Evolutionary conservation across 1,284 basidiomycete species (phyloP), one percentile per base, ranked within the genome.

Genomic region (Boletellus sp.): DNA sequence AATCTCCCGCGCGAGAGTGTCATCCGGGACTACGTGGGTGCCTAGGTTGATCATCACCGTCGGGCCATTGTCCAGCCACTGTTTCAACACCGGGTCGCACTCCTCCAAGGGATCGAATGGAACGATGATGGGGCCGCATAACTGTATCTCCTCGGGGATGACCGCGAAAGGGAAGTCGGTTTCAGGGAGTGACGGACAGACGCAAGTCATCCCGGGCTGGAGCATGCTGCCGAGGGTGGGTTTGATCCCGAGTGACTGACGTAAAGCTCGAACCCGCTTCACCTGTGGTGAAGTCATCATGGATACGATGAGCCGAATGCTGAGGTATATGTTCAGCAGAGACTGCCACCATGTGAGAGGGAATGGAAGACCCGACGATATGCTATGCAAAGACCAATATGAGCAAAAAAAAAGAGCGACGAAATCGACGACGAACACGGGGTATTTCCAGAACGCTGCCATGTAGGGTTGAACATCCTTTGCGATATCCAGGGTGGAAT

Each of bases 291-390:
- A 26, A 6, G 37, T n/a, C 37, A 13, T 24, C 6, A 50, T 4
- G 12, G 1, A 6, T 10, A 41, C 5, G 16, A 35, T 15, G 15
- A 45, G 22, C n/a, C 36, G 41, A 35, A 49, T 40, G n/a, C n/a
- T 30, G 32, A 52, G 46, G n/a, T 52, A 48, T 22, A 48, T 39
- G 36, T 48, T 52, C 11, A 45, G 19, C 7, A 32, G 49, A n/a
- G 35, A 35, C 11, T 50, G 32, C 44, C 38, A 50, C 49, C 49
- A 50, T 21, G 45, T 45, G 8, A 50, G 49, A 28, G 49, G 49
- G 21, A 19, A 50, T 11, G 32, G n/a, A 21, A 45, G 45, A 19
- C 49, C 49, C 1, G 44, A 50, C 22, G 43, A 45, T 11, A 45
- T 1, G n/a, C 49, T 50, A 39, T 4, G 26, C 32, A 19, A 5